Base-by-base conservation (phyloP, 2,329 filamentous ascomycete species). In the Cordyceps farinosa region DNA sequence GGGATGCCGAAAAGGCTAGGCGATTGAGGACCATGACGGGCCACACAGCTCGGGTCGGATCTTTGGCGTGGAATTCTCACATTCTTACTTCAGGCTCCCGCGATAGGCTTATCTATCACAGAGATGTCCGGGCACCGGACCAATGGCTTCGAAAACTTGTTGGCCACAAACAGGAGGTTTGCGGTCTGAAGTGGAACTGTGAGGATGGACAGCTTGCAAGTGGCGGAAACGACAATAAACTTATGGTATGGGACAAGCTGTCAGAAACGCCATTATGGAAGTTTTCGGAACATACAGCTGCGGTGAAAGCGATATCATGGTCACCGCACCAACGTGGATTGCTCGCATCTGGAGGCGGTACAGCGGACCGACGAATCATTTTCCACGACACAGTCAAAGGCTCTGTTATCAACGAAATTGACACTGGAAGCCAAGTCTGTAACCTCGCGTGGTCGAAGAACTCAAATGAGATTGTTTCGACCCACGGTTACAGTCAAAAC, bases 361-460 rank as follows among this genome's bases (percentile, higher is more conserved):
- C 95, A 3, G 95, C 93, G 29, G 95, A 99, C 76, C 87, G 95
- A 61, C 90, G 92, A 38, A 99, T 99, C 76, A 96, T 97, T 69
- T 99, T 99, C 77, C 96, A 96, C 86, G 96, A 99, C 74, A 99
- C 95, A 0, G 81, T 91, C 29, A 90, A 90, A n/a, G 92, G 92
- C 5, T 84, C 86, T 0, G 81, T 89, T 59, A 86, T 92, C 72
- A 94, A 92, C 73, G 93, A 96, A 74, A 87, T 98, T 66, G 95
- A 99, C 73, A 99, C 95, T 0, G 95, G 95, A 56, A 97, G 92
- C 71, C 95, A 99, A 76, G 95, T 99, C n/a, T 99, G 95, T 79
- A 99, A 99, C 72, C 82, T 99, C 50, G 91, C 93, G 4, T 99
- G 96, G 93, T 95, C 90, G 22, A 96, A 96, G 73, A 97, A 97